Evolutionary conservation across 768 basidiomycete genomes (phyloP).

Genomic region (Pleurotus giganteus): DNA sequence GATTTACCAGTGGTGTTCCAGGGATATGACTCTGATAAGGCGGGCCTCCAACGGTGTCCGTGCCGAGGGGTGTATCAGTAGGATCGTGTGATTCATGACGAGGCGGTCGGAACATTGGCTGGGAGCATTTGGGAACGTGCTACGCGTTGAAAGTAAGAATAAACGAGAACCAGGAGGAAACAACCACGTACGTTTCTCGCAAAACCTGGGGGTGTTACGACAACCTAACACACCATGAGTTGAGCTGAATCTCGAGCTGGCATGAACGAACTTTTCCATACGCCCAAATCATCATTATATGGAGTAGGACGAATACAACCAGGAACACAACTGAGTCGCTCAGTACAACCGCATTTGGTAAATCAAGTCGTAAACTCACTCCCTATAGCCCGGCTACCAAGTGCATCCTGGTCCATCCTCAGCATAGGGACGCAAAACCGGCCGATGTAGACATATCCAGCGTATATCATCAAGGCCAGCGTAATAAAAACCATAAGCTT

Average conservation of each 20-base stretch:
- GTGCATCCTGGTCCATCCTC: constrained; percentile 35
- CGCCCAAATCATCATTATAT: constrained; percentile 75
- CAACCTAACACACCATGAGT: constrained; percentile 40
- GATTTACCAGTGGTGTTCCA: not conserved
- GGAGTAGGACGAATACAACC: constrained; percentile 58
- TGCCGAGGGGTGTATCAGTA: not conserved
- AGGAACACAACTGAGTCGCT: constrained; percentile 60
- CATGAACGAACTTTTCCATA: constrained; percentile 63
- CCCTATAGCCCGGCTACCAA: constrained; percentile 52
- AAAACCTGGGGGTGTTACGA: constrained; percentile 66
- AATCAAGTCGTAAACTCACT: constrained; percentile 48
- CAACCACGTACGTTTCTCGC: constrained; percentile 56
- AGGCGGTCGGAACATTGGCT: constrained; percentile 22
- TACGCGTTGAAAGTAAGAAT: constrained; percentile 11
- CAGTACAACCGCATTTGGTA: not conserved
- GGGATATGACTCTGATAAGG: not conserved
- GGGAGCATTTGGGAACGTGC: constrained; percentile 24
- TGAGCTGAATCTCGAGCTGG: constrained; percentile 1
- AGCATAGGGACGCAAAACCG: constrained; percentile 73
- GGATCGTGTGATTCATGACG: not conserved
- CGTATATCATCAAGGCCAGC: constrained; percentile 60
- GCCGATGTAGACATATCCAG: constrained; percentile 76
- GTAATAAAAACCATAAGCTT: constrained; percentile 67
- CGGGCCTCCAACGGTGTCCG: not conserved
- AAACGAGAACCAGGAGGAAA: not conserved